Base-by-base conservation (phyloP, 805 yeast genomes). In the Naumovozyma baii region DNA sequence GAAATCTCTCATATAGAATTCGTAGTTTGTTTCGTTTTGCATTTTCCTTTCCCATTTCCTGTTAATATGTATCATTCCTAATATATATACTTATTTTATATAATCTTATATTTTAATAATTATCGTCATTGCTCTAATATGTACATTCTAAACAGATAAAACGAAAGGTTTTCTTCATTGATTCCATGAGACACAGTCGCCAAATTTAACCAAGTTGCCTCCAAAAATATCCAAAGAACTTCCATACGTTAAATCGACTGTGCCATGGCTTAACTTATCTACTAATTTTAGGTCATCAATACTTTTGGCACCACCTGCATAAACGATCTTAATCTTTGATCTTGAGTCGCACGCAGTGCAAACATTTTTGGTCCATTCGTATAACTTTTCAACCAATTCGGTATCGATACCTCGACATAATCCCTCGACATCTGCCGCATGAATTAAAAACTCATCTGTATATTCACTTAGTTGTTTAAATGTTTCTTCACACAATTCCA, bases 391-490 rank as follows among this genome's bases (percentile, higher is more conserved):
- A 4, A 92, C 96, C 33, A 92, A 66, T 14, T 77, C 73, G 54
- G 79, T 78, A 54, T 92, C 99, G 26, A 92, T 83, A 1, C 99
- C 99, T 32, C 76, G 73, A 59, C 98, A 92, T 14, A 92, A 68
- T 0, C 99, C 99, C 62, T 92, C 99, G 3, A 92, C 97, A 61
- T 92, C 98, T 0, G 98, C 99, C 3, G 98, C 98, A 64, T 92
- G 99, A 14, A 92, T 80, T 39, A 92, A 65, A 54, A 90, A 84
- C 63, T 92, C 98, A 47, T 76, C 73, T 52, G 96, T 85, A 62
- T 80, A 84, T 36, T 67, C 40, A 7, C 80, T 62, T 31, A 92
- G 68, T 35, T 61, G 44, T 3, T 51, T 56, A 43, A 92, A 72
- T 19, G 82, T 72, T 18, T 71, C 73, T 37, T 61, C 57, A 36